These are phyloP conservation scores for Boletus speciosus DNA, from an alignment of 768 basidiomycete species.

Conservation along the genomic window DNA sequence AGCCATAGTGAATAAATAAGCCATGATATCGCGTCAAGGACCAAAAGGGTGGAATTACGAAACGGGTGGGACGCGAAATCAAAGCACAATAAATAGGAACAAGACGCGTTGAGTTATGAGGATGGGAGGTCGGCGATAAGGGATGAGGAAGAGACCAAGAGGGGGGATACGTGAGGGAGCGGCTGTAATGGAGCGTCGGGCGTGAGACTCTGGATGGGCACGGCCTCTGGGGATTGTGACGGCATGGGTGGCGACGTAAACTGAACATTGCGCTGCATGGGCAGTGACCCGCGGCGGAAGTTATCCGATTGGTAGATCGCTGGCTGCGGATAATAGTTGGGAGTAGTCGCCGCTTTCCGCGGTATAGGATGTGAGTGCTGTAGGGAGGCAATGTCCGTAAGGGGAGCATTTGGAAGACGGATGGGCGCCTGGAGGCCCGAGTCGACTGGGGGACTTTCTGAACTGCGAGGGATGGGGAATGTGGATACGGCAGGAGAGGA, in stretches of 20 bases:
- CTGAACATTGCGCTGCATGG: slow-evolving; percentile 25
- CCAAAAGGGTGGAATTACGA: slow-evolving; percentile 12
- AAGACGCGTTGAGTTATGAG: slow-evolving; percentile 17
- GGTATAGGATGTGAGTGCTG: slow-evolving; percentile 33
- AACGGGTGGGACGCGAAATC: slow-evolving; percentile 17
- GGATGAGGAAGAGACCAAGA: slow-evolving; percentile 21
- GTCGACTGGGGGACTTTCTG: slow-evolving; percentile 48
- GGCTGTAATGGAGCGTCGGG: slow-evolving; percentile 19
- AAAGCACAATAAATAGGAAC: slow-evolving; percentile 29
- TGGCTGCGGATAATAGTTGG: slow-evolving; percentile 33
- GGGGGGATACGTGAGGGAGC: slow-evolving; percentile 27
- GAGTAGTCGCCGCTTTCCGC: slow-evolving; percentile 32
- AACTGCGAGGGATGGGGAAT: slow-evolving; percentile 59
- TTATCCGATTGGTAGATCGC: slow-evolving; percentile 26
- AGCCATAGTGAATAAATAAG: slow-evolving; percentile 31
- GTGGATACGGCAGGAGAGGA: slow-evolving; percentile 59
- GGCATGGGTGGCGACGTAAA: slow-evolving; percentile 32
- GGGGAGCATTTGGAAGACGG: slow-evolving; percentile 69
- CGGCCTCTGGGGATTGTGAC: slow-evolving; percentile 21
- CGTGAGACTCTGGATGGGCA: slow-evolving; percentile 25
- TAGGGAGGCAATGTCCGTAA: slow-evolving; percentile 64
- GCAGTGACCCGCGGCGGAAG: slow-evolving; percentile 32
- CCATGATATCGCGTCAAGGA: slow-evolving; percentile 20
- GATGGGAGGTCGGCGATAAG: slow-evolving; percentile 20
- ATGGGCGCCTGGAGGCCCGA: slow-evolving; percentile 47